Conservation (phyloP, 2,329 filamentous ascomycete genomes). For the Clarireedia monteithiana region DNA sequence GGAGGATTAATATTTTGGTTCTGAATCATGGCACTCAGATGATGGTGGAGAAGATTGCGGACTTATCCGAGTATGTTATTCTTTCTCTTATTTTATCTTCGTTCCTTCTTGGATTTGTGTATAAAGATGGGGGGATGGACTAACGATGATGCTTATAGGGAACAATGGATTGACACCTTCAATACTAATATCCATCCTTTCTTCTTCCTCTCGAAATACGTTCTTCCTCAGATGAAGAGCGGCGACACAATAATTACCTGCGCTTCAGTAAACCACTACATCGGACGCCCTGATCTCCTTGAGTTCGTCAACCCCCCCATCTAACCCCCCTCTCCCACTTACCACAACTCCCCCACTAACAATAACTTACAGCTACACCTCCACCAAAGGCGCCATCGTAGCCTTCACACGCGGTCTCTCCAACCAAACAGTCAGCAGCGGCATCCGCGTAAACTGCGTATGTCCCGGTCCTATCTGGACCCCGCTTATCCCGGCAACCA, state of each 20-base stretch:
- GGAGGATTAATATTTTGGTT: slow-evolving; percentile 64
- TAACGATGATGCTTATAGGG: slow-evolving; percentile 35
- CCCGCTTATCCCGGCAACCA: slow-evolving; percentile 65
- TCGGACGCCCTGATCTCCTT: slow-evolving; percentile 70
- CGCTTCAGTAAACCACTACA: slow-evolving; percentile 75
- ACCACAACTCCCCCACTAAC: neutral
- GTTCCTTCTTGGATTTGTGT: no score
- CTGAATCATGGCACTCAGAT: slow-evolving; percentile 72
- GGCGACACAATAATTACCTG: slow-evolving; percentile 80
- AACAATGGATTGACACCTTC: slow-evolving; percentile 75
- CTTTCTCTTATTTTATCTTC: neutral
- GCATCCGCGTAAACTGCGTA: slow-evolving; percentile 70
- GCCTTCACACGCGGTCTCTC: slow-evolving; percentile 71
- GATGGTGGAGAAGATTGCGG: slow-evolving; percentile 63
- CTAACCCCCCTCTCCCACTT: no score
- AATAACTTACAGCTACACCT: slow-evolving; percentile 48
- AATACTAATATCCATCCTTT: slow-evolving; percentile 76
- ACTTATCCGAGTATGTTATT: slow-evolving; percentile 55
- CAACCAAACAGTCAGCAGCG: slow-evolving; percentile 64
- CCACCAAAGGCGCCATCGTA: slow-evolving; percentile 70
- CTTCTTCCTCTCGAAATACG: slow-evolving; percentile 75
- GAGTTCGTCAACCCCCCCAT: slow-evolving; percentile 34
- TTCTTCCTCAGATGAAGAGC: slow-evolving; percentile 64
- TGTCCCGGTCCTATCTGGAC: slow-evolving; percentile 77
- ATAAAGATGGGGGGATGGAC: neutral